phyloP scores from a whole-genome alignment of 306 rosid species.

The Vachellia collinsii region DNA sequence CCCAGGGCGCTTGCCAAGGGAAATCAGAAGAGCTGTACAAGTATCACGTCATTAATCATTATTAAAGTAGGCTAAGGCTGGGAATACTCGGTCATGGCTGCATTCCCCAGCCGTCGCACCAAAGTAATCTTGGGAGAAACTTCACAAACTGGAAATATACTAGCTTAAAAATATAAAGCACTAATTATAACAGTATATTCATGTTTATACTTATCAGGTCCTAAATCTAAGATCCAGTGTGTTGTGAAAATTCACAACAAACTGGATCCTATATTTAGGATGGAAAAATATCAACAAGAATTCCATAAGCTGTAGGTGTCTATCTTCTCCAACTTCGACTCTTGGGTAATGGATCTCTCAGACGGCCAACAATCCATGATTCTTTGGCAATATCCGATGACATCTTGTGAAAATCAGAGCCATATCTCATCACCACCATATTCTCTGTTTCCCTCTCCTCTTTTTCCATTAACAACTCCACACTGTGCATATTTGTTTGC shows the following conservation, averaged over 20 bases:
- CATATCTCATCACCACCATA: constrained; percentile 58
- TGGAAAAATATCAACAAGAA: background rate
- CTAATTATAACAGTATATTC: background rate
- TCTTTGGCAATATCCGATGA: constrained; percentile 80
- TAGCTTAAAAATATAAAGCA: background rate
- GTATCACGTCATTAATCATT: constrained; percentile 12
- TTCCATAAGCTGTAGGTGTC: background rate
- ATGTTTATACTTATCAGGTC: too few relatives aligned
- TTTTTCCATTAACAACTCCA: constrained; percentile 74
- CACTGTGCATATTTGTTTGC: constrained; percentile 52
- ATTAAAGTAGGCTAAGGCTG: constrained; percentile 21
- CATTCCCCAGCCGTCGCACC: constrained; percentile 37
- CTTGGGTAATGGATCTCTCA: constrained; percentile 60
- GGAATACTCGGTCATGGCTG: constrained; percentile 11
- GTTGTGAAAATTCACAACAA: too few relatives aligned
- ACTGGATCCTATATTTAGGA: too few relatives aligned
- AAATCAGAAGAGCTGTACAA: constrained; percentile 44
- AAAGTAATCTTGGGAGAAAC: background rate
- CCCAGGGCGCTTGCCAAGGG: background rate
- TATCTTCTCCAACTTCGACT: constrained; percentile 85
- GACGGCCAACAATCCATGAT: constrained; percentile 82
- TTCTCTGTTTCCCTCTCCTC: constrained; percentile 55
- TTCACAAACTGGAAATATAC: constrained; percentile 15
- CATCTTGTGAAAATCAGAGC: constrained; percentile 52
- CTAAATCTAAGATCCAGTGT: too few relatives aligned